These are phyloP conservation scores for Onygenales sp. DNA, from an alignment of 2,329 filamentous ascomycete genomes.

Conservation along the genomic window DNA sequence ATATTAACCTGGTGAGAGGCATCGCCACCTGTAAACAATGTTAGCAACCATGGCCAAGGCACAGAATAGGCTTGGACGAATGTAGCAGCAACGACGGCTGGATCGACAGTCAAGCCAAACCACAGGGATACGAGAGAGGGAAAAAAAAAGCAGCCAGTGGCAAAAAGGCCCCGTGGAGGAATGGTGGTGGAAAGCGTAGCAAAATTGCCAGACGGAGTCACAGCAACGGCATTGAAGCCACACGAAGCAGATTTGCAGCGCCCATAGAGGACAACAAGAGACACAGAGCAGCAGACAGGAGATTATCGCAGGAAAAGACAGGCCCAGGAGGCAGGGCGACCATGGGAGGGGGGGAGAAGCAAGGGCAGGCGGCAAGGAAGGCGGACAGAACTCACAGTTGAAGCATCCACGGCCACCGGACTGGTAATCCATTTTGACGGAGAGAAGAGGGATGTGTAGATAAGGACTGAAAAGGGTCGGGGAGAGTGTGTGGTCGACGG, in stretches of 20 bases:
- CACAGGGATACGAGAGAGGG: neutral
- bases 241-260: no score
- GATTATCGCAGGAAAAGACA: no score
- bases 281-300: neutral
- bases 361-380: conserved; percentile 3
- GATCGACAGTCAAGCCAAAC: neutral
- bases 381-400: conserved; percentile 42
- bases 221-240: no score
- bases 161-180: no score
- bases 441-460: conserved; percentile 3
- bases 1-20: conserved; percentile 62
- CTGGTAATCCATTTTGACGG: conserved; percentile 41
- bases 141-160: no score
- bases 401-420: conserved; percentile 45
- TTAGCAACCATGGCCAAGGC: neutral
- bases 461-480: conserved; percentile 2
- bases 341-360: neutral
- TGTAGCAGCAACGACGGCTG: neutral
- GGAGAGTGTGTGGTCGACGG: no score
- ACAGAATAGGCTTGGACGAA: no score
- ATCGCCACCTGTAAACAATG: conserved; percentile 53
- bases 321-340: neutral
- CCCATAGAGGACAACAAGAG: neutral
- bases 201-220: no score
- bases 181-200: no score